Conservation (phyloP, 2,329 filamentous ascomycete species). For the Apiospora pterosperma region DNA sequence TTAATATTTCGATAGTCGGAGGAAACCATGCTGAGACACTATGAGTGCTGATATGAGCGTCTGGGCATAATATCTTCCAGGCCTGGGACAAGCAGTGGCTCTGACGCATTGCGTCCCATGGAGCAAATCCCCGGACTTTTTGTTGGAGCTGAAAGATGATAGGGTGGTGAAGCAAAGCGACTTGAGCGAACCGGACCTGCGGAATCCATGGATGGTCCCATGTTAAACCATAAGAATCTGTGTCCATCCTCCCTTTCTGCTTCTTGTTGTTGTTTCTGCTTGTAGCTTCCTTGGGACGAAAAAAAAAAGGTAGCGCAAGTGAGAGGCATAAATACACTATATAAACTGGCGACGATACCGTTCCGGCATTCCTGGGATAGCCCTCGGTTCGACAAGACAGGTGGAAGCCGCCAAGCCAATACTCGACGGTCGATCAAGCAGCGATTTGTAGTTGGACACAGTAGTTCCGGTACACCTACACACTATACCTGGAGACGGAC, state of each 20-base stretch:
- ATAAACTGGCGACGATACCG: background rate
- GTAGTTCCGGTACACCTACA: background rate
- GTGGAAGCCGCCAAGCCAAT: background rate
- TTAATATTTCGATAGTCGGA: background rate
- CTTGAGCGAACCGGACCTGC: background rate
- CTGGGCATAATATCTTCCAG: background rate
- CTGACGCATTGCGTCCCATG: background rate
- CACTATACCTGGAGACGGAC: background rate
- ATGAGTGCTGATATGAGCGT: background rate
- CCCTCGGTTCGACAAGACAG: background rate
- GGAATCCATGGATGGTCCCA: background rate
- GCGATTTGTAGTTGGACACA: constrained; percentile 1
- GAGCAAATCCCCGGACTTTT: background rate
- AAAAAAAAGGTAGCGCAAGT: background rate
- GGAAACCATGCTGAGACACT: background rate
- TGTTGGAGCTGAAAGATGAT: background rate
- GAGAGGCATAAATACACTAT: background rate
- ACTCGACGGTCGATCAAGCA: constrained; percentile 1
- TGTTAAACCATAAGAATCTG: background rate
- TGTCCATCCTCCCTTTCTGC: background rate
- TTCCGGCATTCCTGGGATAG: background rate
- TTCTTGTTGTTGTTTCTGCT: background rate
- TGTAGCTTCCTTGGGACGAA: background rate
- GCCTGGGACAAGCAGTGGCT: background rate
- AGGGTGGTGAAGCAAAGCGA: background rate